Evolutionary conservation across 345 rosid species (phyloP), one percentile per base, ranked within the genome.

Genomic region (Triadica sebifera): DNA sequence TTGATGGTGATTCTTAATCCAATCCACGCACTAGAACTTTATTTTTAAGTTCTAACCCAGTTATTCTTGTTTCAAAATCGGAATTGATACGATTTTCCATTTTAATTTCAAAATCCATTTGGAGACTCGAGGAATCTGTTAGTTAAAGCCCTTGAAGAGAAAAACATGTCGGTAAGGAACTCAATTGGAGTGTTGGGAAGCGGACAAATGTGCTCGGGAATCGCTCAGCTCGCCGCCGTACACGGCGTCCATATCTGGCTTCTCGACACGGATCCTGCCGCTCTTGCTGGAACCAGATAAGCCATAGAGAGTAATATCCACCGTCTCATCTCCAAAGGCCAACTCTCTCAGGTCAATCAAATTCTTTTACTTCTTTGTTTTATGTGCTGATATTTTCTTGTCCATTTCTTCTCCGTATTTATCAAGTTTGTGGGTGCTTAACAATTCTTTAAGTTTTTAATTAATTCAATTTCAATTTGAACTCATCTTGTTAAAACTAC

Each of bases 151-250:
- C 51, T 47, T 47, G 16, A 69, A 20, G 17, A 41, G 13, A 29
- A 29, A 29, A 67, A 71, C 8, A 85, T 79, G 94, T 84, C 68
- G 43, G 87, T 82, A 79, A 75, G 77, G 4, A 85, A 85, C 86
- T 73, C 71, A 46, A 79, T 94, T 2, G 97, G 88, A 41, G 97
- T 90, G 72, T 82, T 94, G 9, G 97, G 97, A 41, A 77, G 90
- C 77, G 97, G 98, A 39, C 98, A 92, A 63, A 94, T 92, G 97
- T 97, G 97, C n/a, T 92, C 93, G 2, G 98, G 98, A 10, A 92
- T 94, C 59, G 98, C 98, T 37, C 97, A 90, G 74, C 89, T 94
- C 61, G 97, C 88, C 69, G 86, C 86, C 71, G 85, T 85, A 75
- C 77, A 84, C 70, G 95, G 98, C 50, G 78, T 92, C 74, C 74